Conservation (phyloP, 2,329 filamentous ascomycete species). For the Fusarium subglutinans region DNA sequence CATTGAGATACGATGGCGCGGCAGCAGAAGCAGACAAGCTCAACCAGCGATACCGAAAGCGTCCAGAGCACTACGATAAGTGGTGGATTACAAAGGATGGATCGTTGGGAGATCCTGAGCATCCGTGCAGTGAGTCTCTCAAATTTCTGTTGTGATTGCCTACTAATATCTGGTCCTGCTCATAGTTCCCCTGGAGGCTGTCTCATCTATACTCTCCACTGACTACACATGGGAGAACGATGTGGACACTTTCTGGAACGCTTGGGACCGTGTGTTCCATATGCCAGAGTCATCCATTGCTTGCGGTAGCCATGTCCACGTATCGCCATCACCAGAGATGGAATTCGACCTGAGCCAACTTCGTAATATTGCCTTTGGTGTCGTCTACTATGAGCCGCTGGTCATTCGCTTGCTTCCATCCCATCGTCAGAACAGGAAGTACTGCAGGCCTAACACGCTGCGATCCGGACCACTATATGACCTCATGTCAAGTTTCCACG, state of each 20-base stretch:
- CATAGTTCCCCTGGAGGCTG: not conserved
- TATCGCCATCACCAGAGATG: not conserved
- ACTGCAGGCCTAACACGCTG: not conserved
- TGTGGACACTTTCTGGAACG: not conserved
- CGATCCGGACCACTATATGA: not conserved
- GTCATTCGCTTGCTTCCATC: not conserved
- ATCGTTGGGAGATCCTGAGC: not conserved
- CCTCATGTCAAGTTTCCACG: not conserved
- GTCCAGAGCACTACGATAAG: not conserved
- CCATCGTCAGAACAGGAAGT: not conserved
- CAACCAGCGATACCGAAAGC: not conserved
- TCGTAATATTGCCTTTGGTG: not conserved
- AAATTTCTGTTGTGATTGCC: accelerated
- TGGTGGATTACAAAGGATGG: not conserved
- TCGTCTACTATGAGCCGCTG: not conserved
- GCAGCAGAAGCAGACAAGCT: not conserved
- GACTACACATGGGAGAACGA: not conserved
- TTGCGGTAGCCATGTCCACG: not conserved
- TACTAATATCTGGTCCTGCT: not conserved
- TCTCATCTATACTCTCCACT: not conserved
- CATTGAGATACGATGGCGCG: not conserved
- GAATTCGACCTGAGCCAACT: not conserved
- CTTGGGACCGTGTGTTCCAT: not conserved
- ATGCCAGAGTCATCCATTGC: not conserved
- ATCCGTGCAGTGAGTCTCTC: not conserved